Evolutionary conservation across 257 asterid species (phyloP).

Genomic region (Rhazya stricta): DNA sequence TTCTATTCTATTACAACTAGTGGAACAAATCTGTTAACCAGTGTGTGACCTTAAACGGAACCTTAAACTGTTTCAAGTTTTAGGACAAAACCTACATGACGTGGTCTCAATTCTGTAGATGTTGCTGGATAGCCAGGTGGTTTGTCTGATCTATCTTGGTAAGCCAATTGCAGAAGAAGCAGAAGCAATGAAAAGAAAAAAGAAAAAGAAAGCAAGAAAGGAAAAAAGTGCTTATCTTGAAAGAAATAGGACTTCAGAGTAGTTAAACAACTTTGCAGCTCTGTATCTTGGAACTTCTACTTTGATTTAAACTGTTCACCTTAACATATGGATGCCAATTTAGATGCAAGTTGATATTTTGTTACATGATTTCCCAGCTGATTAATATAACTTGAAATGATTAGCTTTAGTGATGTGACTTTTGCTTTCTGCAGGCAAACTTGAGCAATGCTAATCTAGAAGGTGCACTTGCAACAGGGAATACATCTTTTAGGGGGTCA

Average conservation of each 20-base stretch:
- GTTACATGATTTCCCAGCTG: neutral
- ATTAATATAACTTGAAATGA: neutral
- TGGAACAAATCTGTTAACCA: neutral
- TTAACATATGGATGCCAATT: neutral
- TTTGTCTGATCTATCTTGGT: neutral
- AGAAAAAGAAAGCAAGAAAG: too few relatives aligned
- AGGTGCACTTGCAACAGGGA: conserved; percentile 92
- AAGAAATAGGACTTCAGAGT: neutral
- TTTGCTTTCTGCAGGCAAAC: conserved; percentile 49
- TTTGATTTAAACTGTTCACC: neutral
- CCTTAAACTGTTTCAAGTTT: neutral
- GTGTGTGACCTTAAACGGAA: too few relatives aligned
- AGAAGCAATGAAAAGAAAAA: neutral
- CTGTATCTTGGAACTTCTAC: neutral
- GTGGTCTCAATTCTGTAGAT: neutral
- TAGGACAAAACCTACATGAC: neutral
- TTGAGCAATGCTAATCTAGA: conserved; percentile 89
- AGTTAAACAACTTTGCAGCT: neutral
- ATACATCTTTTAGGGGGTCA: conserved; percentile 85
- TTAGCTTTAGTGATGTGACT: neutral
- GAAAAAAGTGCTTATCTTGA: neutral
- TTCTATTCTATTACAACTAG: neutral
- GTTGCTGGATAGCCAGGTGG: neutral
- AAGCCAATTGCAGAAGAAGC: neutral
- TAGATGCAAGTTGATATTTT: neutral